A percentile compares a stretch with the other conserved stretches of the same genome.
Evolutionary conservation across 1,284 basidiomycete genomes (phyloP).

Genomic region (Irpex sp.): DNA sequence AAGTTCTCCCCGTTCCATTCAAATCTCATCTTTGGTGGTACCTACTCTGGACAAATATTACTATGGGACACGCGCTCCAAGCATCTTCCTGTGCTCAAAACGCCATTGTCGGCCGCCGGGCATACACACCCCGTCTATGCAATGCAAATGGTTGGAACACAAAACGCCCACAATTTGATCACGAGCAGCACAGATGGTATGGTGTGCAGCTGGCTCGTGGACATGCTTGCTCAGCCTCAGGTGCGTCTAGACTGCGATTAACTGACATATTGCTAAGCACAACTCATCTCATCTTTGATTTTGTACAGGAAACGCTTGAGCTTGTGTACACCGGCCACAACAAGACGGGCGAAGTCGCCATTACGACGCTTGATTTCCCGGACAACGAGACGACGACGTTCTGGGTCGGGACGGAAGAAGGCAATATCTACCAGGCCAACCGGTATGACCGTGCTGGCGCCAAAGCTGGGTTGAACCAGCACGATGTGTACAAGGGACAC

Average conservation of each 20-base stretch:
- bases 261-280: conserved; percentile 5
- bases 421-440: conserved; percentile 92
- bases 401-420: conserved; percentile 97
- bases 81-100: conserved; percentile 93
- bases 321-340: conserved; percentile 83
- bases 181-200: conserved; percentile 95
- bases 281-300: not conserved
- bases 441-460: conserved; percentile 94
- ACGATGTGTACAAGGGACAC: conserved; percentile 91
- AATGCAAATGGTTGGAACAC: conserved; percentile 96
- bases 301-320: conserved; percentile 80
- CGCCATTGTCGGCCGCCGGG: conserved; percentile 90
- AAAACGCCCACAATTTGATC: conserved; percentile 96
- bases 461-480: conserved; percentile 91
- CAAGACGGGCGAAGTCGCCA: conserved; percentile 94
- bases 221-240: conserved; percentile 97
- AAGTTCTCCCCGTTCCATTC: conserved; percentile 98
- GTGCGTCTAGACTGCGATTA: conserved; percentile 33
- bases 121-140: conserved; percentile 99
- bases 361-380: conserved; percentile 90
- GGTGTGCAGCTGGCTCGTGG: conserved; percentile 96
- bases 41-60: conserved; percentile 96
- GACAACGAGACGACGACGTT: conserved; percentile 95
- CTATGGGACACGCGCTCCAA: conserved; percentile 99
- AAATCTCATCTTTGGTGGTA: conserved; percentile 95